A percentile compares a stretch with the other conserved stretches of the same genome.
These are phyloP conservation scores for Tuctoria greenei DNA, from an alignment of 176 grass and related monocot genomes.

Conservation along the genomic window DNA sequence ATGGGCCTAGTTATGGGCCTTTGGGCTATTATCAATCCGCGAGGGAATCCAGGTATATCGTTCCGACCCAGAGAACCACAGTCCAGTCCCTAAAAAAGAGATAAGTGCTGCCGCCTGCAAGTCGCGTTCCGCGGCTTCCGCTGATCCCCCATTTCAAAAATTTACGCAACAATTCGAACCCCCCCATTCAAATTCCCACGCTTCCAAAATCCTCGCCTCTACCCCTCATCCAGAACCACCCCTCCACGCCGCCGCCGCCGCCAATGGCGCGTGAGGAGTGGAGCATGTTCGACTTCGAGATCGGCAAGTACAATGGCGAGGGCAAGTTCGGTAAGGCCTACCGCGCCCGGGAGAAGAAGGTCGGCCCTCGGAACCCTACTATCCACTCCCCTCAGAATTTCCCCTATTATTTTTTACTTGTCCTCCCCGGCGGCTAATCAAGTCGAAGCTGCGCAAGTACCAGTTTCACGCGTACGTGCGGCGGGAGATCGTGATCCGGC, in stretches of 20 bases:
- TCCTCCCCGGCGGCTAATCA: neutral
- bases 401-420: neutral
- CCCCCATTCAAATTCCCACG: no score
- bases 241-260: neutral
- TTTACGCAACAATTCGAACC: no score
- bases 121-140: no score
- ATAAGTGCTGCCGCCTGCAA: no score
- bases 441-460: neutral
- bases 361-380: neutral
- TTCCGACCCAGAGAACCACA: no score
- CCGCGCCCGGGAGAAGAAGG: constrained; percentile 78
- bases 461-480: constrained; percentile 51
- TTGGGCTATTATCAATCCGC: no score
- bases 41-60: no score
- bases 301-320: constrained; percentile 73
- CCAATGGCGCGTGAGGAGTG: constrained; percentile 47
- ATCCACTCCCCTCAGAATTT: neutral
- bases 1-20: no score
- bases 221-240: no score
- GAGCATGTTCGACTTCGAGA: constrained; percentile 71
- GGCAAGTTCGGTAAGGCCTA: constrained; percentile 95
- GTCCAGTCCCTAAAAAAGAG: no score
- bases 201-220: no score
- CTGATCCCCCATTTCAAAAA: no score
- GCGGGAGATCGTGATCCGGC: constrained; percentile 86